phyloP scores from a whole-genome alignment of 257 asterid species.

The Rehmannia glutinosa region DNA sequence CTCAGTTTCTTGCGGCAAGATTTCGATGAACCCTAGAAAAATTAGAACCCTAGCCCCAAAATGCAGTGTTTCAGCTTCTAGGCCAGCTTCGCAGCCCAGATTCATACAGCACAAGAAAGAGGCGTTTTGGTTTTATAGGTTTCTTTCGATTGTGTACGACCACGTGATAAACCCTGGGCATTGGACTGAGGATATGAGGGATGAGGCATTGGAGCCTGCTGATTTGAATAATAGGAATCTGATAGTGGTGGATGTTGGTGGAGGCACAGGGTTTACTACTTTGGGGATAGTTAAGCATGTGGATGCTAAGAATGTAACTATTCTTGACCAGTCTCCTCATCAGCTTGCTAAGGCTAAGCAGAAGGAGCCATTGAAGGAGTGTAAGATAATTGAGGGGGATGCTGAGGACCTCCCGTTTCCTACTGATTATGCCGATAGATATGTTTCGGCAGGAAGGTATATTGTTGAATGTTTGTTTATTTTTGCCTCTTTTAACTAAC shows the following conservation, averaged over 20 bases:
- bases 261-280: conserved; percentile 95
- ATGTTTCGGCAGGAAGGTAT: conserved; percentile 95
- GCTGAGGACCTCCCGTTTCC: conserved; percentile 93
- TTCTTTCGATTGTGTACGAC: conserved; percentile 88
- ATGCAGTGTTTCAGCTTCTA: conserved; percentile 65
- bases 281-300: conserved; percentile 83
- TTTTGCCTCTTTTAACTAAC: not conserved
- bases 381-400: conserved; percentile 86
- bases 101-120: conserved; percentile 96
- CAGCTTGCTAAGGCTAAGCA: conserved; percentile 92
- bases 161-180: conserved; percentile 99
- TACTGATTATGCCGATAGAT: conserved; percentile 76
- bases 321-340: conserved; percentile 98
- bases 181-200: conserved; percentile 99
- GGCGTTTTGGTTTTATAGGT: conserved; percentile 94
- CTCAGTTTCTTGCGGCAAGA: conserved; percentile 30
- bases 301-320: conserved; percentile 91
- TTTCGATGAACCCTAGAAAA: conserved; percentile 27
- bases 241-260: conserved; percentile 92
- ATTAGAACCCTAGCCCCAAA: conserved; percentile 36
- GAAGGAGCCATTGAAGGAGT: conserved; percentile 86
- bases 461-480: not conserved
- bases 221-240: conserved; percentile 47
- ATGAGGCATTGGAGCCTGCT: conserved; percentile 96
- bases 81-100: conserved; percentile 90